Conservation (phyloP, 306 rosid genomes). For the Parietaria judaica region DNA sequence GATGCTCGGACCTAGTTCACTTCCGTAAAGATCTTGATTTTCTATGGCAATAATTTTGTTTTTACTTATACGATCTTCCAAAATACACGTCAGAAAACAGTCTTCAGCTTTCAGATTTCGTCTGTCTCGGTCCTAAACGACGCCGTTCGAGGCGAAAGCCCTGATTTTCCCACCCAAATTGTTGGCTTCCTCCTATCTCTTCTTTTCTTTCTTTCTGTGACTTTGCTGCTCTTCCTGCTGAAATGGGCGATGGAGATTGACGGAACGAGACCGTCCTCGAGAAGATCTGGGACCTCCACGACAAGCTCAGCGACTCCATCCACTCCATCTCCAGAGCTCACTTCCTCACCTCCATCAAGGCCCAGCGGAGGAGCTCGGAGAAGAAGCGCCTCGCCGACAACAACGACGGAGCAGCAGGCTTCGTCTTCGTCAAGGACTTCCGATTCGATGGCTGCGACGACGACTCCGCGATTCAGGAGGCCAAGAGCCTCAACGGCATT, state of each 20-base stretch:
- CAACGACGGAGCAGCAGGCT: constrained; percentile 27
- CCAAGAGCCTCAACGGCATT: constrained; percentile 77
- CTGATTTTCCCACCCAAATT: constrained; percentile 15
- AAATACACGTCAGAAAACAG: too few species aligned
- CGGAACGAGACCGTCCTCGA: constrained; percentile 70
- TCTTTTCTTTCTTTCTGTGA: neutral
- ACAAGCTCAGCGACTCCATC: constrained; percentile 94
- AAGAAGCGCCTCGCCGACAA: constrained; percentile 8
- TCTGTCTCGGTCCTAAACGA: too few species aligned
- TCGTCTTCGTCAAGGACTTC: constrained; percentile 59
- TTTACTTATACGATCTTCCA: too few species aligned
- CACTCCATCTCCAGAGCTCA: constrained; percentile 80
- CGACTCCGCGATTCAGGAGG: constrained; percentile 52
- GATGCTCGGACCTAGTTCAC: too few species aligned
- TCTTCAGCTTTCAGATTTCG: too few species aligned
- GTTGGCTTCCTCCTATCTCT: neutral
- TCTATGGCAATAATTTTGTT: too few species aligned
- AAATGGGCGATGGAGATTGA: constrained; percentile 89
- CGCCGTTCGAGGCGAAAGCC: neutral
- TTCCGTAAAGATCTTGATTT: too few species aligned
- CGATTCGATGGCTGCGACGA: constrained; percentile 15
- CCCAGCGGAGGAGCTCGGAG: constrained; percentile 29
- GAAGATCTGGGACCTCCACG: constrained; percentile 92
- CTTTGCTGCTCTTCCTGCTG: constrained; percentile 22
- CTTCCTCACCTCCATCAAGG: constrained; percentile 61